Base-by-base conservation (phyloP, 768 basidiomycete genomes). In the Kwoniella dendrophila region DNA sequence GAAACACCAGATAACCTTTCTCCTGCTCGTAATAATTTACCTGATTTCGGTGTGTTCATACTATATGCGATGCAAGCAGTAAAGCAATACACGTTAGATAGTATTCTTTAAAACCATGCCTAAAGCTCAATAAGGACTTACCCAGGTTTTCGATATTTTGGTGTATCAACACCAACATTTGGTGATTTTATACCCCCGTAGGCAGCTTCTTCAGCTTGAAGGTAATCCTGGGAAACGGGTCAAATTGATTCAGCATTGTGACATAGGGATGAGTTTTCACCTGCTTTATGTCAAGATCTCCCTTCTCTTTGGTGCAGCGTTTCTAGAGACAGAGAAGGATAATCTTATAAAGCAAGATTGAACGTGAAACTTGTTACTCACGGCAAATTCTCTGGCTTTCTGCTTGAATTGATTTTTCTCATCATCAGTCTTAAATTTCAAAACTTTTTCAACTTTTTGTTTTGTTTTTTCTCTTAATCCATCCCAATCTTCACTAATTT, bases 381-480 rank as follows among this genome's bases (percentile, higher is more conserved):
- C 75, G 6, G 70, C 75, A 68, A 67, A 74, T 26, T 71, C 70
- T 36, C 38, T 64, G 8, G 78, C 76, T 55, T 67, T 73, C 3
- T 44, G 55, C 44, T 69, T 60, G 51, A 80, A 75, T 50, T 59
- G 63, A 41, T 36, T 43, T 29, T 50, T 36, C 16, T 67, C 73
- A 27, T 72, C 70, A 26, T 65, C 62, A 4, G 52, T 62, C 33
- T 75, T 57, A 61, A 62, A 78, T 58, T 56, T 66, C 50, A 78
- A 57, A 7, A 70, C 71, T 68, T 72, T 71, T 27, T 63, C 62
- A 32, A 77, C 50, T 14, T 62, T 61, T 50, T 55, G 27, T 58
- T 54, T 71, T 27, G 74, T 77, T 56, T 59, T 58, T 11, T 65
- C 66, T 47, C 68, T 64, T 58, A 76, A 51, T 10, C 64, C 67